A percentile compares a stretch with the other conserved stretches of the same genome.
Evolutionary conservation across 163 green algal genomes (phyloP).

Genomic region (Trebouxiophyceae sp.): DNA sequence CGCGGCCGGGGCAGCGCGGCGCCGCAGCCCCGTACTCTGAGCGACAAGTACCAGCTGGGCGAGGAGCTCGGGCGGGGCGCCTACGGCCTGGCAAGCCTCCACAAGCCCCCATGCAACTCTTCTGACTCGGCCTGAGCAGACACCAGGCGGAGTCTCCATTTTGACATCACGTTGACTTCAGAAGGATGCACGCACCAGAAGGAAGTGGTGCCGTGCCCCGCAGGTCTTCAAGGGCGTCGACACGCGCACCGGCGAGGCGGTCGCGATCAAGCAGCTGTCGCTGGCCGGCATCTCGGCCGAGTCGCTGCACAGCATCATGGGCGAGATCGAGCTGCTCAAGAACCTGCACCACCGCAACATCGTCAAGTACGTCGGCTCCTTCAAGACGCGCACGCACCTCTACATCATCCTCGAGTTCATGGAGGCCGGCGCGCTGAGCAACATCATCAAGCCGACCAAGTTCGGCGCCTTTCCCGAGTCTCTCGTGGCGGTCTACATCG

Average conservation of each 20-base stretch:
- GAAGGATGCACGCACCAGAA: too few relatives aligned
- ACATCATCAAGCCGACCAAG: conserved; percentile 72
- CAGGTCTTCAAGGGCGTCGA: conserved; percentile 82
- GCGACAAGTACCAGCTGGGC: conserved; percentile 62
- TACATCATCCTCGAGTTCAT: conserved; percentile 98
- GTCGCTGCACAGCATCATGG: conserved; percentile 73
- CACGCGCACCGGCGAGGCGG: conserved; percentile 66
- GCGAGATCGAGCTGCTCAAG: conserved; percentile 89
- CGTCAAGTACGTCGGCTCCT: conserved; percentile 91
- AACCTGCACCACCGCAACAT: conserved; percentile 94
- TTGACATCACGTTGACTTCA: too few relatives aligned
- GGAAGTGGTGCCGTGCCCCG: too few relatives aligned
- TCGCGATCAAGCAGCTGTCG: conserved; percentile 95
- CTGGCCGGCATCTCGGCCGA: conserved; percentile 62
- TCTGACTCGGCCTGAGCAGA: too few relatives aligned
- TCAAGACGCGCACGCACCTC: conserved; percentile 82
- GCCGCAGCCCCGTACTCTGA: conserved; percentile 19
- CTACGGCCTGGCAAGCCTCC: conserved; percentile 45
- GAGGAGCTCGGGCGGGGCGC: conserved; percentile 90
- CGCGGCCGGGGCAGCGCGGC: neutral
- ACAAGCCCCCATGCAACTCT: neutral
- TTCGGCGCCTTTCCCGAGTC: conserved; percentile 79
- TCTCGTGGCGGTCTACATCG: conserved; percentile 79
- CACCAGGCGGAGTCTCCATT: too few relatives aligned
- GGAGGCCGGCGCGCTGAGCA: conserved; percentile 76